Base-by-base conservation (phyloP, 257 asterid genomes). In the Linaria vulgaris region DNA sequence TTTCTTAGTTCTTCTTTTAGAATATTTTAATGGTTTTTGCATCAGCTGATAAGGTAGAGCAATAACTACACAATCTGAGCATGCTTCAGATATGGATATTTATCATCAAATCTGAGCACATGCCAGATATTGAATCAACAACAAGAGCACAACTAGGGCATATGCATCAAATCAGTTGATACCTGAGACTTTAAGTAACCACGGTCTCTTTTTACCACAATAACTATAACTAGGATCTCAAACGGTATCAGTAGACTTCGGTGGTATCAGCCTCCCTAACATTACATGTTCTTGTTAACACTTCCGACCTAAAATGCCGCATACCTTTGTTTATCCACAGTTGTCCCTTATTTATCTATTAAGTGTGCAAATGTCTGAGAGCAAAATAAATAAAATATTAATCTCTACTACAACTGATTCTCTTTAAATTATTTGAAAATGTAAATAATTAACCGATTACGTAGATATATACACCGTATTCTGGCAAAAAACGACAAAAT, bases 21-120 rank as follows among this genome's bases (percentile, higher is more conserved):
- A 66, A 67, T 59, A 60, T 21, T 76, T 62, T 72, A 69, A 46
- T 56, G 39, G 21, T 62, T 39, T 70, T 45, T 67, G 39, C 43
- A 56, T 64, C 30, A 38, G 75, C 69, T 21, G 61, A 64, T 61
- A 61, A 63, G 73, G 72, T 27, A 46, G 64, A 57, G 21, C 52
- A 10, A 38, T 52, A 31, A 67, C 58, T 73, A 27, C 37, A 41
- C 24, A 23, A 20, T 67, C 25, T n/a, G n/a, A n/a, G n/a, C n/a
- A 64, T 59, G 52, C 55, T 50, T 57, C 58, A 59, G 30, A 75
- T 66, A 56, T 49, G 58, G 25, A 49, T 68, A 43, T 67, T 21
- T 25, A 51, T 58, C 49, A 31, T 45, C 66, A 68, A 17, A 63
- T 69, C n/a, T 41, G 8, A 25, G 59, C 12, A 58, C 6, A 27